These are phyloP conservation scores for Boletus rubropictus DNA, from an alignment of 768 basidiomycete genomes.

Conservation along the genomic window DNA sequence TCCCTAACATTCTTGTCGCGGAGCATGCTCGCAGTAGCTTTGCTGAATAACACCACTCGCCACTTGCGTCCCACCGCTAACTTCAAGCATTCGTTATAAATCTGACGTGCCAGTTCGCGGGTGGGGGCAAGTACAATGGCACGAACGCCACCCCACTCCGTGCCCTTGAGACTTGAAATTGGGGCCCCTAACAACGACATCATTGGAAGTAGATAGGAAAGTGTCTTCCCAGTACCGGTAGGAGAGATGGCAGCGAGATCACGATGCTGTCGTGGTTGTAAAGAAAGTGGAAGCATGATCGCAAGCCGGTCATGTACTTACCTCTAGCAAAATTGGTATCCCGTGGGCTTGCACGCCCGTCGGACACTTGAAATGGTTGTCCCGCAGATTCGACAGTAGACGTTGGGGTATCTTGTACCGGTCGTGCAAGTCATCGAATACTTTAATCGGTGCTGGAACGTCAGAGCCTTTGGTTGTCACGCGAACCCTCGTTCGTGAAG, in stretches of 20 bases:
- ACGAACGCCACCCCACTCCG: constrained; percentile 55
- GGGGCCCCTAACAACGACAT: constrained; percentile 58
- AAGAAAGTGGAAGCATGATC: neutral
- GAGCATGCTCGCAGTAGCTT: constrained; percentile 81
- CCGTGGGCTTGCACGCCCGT: constrained; percentile 80
- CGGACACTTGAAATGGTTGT: constrained; percentile 57
- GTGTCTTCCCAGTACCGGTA: constrained; percentile 95
- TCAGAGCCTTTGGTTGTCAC: constrained; percentile 70
- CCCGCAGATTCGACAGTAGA: constrained; percentile 57
- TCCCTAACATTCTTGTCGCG: constrained; percentile 64
- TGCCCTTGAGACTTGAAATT: constrained; percentile 39
- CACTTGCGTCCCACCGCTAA: constrained; percentile 77
- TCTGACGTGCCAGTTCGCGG: constrained; percentile 93
- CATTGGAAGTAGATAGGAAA: constrained; percentile 85
- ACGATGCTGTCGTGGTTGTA: constrained; percentile 44
- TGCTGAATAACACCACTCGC: constrained; percentile 78
- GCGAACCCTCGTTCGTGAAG: constrained; percentile 45
- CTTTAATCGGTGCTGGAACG: constrained; percentile 52
- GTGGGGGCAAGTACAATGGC: constrained; percentile 88
- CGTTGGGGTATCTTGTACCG: constrained; percentile 55
- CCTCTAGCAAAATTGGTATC: constrained; percentile 76
- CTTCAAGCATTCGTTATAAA: constrained; percentile 84
- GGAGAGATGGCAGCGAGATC: constrained; percentile 95
- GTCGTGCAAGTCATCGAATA: constrained; percentile 54
- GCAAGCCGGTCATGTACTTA: constrained; percentile 27